Conservation (phyloP, 2,329 filamentous ascomycete genomes). For the Aspergillus novofumigatus region DNA sequence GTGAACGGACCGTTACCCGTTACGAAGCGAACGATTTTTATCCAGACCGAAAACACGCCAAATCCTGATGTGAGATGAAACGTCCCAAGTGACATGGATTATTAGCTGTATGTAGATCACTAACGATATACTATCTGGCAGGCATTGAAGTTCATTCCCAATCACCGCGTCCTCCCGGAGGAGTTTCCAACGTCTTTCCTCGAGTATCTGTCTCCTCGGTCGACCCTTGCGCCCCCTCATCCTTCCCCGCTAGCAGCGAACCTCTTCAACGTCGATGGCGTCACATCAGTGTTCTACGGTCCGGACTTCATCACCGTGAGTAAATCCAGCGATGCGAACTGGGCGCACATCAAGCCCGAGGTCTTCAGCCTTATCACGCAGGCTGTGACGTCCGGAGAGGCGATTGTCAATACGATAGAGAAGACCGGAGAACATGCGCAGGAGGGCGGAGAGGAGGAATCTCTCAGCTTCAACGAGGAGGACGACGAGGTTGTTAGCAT, state of each 20-base stretch:
- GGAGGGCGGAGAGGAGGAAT: conserved; percentile 56
- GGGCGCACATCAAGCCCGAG: conserved; percentile 93
- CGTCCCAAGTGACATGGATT: not conserved
- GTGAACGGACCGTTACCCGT: conserved; percentile 38
- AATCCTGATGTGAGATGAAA: conserved; percentile 70
- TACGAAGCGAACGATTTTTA: conserved; percentile 77
- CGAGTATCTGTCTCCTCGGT: conserved; percentile 85
- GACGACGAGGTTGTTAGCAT: conserved; percentile 93
- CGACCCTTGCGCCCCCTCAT: conserved; percentile 81
- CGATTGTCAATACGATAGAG: conserved; percentile 69
- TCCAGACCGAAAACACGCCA: conserved; percentile 91
- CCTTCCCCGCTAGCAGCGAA: conserved; percentile 87
- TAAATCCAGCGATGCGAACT: conserved; percentile 81
- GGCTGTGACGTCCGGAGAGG: conserved; percentile 76
- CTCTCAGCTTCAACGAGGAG: conserved; percentile 77
- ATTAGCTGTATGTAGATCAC: not conserved
- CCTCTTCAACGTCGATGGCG: conserved; percentile 88
- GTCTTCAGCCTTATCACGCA: conserved; percentile 94
- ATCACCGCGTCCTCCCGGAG: conserved; percentile 77
- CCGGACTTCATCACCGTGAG: conserved; percentile 95
- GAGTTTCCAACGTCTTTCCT: conserved; percentile 71
- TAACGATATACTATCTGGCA: conserved; percentile 8
- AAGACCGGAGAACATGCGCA: conserved; percentile 53
- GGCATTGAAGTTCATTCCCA: conserved; percentile 91
- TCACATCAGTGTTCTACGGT: conserved; percentile 93